phyloP scores from a whole-genome alignment of 441 rosid species.

The Dalechampia spathulata region DNA sequence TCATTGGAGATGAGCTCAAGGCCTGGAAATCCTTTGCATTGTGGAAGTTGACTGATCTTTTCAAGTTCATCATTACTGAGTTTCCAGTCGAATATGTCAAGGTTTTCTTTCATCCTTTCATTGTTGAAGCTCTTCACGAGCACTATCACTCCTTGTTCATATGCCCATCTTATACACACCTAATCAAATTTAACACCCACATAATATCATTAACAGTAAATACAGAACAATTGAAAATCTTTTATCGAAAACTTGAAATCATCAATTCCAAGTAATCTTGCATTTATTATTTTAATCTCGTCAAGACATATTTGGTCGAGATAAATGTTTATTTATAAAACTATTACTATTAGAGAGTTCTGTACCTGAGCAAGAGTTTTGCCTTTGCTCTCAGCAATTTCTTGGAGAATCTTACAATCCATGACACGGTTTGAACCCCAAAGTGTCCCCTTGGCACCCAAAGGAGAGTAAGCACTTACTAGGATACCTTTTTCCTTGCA shows the following conservation, averaged over 20 bases:
- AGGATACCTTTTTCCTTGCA: slow-evolving; percentile 1
- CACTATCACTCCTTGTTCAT: slow-evolving; percentile 1
- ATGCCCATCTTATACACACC: slow-evolving; percentile 4
- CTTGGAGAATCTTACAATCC: neutral
- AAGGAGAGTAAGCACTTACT: neutral
- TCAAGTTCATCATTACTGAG: neutral
- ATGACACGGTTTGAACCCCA: slow-evolving; percentile 1
- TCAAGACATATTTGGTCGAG: too few species aligned
- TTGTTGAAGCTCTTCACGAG: slow-evolving; percentile 1
- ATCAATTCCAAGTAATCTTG: too few species aligned
- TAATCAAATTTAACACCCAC: too few species aligned
- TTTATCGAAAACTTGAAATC: too few species aligned
- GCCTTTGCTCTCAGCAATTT: neutral
- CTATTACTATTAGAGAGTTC: too few species aligned
- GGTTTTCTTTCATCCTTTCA: neutral
- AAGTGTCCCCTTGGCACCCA: slow-evolving; percentile 3
- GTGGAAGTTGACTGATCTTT: slow-evolving; percentile 3
- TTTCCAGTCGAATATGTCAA: neutral
- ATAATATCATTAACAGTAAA: too few species aligned
- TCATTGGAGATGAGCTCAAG: neutral
- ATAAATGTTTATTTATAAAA: too few species aligned
- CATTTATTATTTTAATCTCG: too few species aligned
- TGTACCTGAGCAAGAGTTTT: slow-evolving; percentile 7
- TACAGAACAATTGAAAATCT: too few species aligned
- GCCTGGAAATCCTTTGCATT: neutral